Base-by-base conservation (phyloP, 2,329 filamentous ascomycete species). In the Fusarium xyrophilum region DNA sequence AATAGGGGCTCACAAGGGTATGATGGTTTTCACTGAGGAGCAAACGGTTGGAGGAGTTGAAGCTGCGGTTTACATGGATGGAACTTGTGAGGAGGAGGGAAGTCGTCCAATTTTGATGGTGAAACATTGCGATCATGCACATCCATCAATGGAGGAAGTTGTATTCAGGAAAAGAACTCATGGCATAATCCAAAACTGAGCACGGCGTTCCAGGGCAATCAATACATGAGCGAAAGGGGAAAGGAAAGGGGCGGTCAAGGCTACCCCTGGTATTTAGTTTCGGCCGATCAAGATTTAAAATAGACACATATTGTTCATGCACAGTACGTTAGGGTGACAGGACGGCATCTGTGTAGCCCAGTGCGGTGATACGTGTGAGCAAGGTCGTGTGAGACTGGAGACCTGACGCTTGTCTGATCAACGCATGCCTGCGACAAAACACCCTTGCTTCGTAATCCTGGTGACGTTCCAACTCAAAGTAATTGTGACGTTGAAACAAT, bases 1-100 rank as follows among this genome's bases (percentile, higher is more conserved):
- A 77, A 81, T 27, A 74, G 76, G 52, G 76, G 75, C 39, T 77
- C 79, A 56, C 75, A 76, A 39, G 71, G 75, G 47, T 76, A 77
- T 33, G 75, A 73, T 17, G 75, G 75, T 54, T 61, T 74, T 28
- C 68, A 67, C 32, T 76, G 60, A 72, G 51, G 35, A 42, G 28
- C 54, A 47, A 43, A 32, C 30, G 50, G 50, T 32, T 33, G 76
- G 17, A 57, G 55, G 73, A 40, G 66, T 67, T 23, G 75, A 51
- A 70, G 43, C 27, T 43, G 33, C 38, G 32, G 32, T 27, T 54
- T 56, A 44, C 28, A 51, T 21, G 50, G 21, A 51, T 21, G 50
- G 21, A 35, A 50, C 28, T 28, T 42, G 19, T 14, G 25, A 33
- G 50, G 30, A 43, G 28, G 43, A 19, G 43, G 43, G 23, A 25